These are phyloP conservation scores for Licmophora abbreviata DNA, from an alignment of 108 stramenopile species.

Conservation along the genomic window DNA sequence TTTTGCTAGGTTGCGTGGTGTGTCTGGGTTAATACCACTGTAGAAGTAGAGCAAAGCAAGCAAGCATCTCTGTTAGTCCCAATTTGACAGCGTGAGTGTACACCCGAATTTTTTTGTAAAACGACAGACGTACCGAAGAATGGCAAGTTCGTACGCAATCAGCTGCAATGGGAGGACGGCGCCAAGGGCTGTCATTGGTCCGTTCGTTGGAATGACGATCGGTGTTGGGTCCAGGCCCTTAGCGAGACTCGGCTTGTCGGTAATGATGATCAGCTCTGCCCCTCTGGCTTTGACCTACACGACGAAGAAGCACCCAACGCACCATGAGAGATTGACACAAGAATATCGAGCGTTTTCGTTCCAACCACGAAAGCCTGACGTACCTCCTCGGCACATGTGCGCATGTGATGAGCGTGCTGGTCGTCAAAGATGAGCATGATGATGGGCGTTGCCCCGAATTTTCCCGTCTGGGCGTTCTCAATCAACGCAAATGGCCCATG, in stretches of 20 bases:
- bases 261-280: constrained; percentile 95
- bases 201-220: constrained; percentile 93
- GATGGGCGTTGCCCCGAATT: constrained; percentile 96
- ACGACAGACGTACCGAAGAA: constrained; percentile 54
- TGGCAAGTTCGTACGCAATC: constrained; percentile 96
- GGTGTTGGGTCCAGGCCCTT: constrained; percentile 82
- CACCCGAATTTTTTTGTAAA: neutral
- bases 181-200: constrained; percentile 92
- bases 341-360: too few relatives aligned
- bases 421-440: constrained; percentile 98
- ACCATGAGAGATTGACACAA: too few relatives aligned
- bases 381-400: constrained; percentile 91
- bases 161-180: constrained; percentile 94
- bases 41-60: constrained; percentile 4
- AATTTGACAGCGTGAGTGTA: neutral
- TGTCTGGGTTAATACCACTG: constrained; percentile 96
- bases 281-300: constrained; percentile 96
- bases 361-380: too few relatives aligned
- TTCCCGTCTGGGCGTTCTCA: constrained; percentile 85
- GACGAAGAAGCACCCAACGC: too few relatives aligned
- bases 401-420: constrained; percentile 92
- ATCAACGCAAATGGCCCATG: constrained; percentile 98
- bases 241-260: constrained; percentile 79
- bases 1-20: constrained; percentile 98
- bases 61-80: neutral